Percentiles rank a stretch among this genome's conserved stretches.
Conservation (phyloP, 2,329 filamentous ascomycete genomes). For the Amphichorda felina region DNA sequence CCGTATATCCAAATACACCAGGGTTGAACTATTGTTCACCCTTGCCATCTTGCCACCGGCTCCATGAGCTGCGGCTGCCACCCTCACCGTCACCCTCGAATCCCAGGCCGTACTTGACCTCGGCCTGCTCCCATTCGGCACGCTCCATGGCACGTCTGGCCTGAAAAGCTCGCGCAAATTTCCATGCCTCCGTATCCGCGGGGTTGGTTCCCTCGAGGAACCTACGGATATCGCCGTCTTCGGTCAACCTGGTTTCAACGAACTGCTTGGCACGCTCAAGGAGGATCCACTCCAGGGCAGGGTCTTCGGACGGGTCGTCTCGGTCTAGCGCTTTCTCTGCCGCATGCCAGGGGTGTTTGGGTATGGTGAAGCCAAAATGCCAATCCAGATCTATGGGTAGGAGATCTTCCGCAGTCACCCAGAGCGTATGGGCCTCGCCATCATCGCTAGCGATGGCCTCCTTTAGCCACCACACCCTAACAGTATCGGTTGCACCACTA, state of each 20-base stretch:
- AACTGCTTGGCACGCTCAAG: constrained; percentile 35
- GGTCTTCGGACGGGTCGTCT: constrained; percentile 18
- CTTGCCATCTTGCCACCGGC: constrained; percentile 21
- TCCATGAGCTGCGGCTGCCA: constrained; percentile 19
- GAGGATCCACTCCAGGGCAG: constrained; percentile 35
- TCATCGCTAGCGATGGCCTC: constrained; percentile 63
- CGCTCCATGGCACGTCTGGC: constrained; percentile 53
- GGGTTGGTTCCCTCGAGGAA: constrained; percentile 57
- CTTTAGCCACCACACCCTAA: constrained; percentile 45
- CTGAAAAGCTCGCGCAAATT: constrained; percentile 57
- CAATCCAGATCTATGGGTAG: constrained; percentile 69
- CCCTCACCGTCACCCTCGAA: constrained; percentile 42
- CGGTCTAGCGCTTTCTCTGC: constrained; percentile 16
- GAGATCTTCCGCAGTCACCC: constrained; percentile 61
- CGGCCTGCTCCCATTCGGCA: constrained; percentile 57
- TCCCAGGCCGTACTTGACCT: constrained; percentile 49
- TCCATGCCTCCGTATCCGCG: constrained; percentile 68
- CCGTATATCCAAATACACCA: no score
- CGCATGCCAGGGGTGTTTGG: constrained; percentile 21
- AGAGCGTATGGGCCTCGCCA: constrained; percentile 55
- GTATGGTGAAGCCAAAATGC: constrained; percentile 78
- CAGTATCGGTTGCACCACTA: no score
- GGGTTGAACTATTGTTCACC: background rate
- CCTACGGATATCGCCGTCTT: constrained; percentile 33
- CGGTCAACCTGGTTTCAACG: constrained; percentile 27